These are phyloP conservation scores for Kickxella alabastrina DNA, from an alignment of 192 early-diverging fungal genomes.

Conservation along the genomic window DNA sequence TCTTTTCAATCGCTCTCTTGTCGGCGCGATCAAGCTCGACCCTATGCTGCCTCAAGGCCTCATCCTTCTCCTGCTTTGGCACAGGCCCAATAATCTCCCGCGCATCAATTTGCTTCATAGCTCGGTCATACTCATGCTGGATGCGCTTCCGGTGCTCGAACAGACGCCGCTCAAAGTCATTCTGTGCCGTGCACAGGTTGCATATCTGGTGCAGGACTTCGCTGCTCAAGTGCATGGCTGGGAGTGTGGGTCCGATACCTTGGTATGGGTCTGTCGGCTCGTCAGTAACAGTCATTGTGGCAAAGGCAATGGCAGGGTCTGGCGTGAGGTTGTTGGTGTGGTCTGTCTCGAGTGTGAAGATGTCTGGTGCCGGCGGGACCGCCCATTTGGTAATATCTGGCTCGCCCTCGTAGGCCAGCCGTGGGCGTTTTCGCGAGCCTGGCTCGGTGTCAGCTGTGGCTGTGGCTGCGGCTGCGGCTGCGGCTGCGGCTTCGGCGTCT, in stretches of 20 bases:
- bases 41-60: slow-evolving; percentile 19
- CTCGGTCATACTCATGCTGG: slow-evolving; percentile 23
- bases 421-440: slow-evolving; percentile 12
- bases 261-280: background rate
- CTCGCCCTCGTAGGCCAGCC: slow-evolving; percentile 39
- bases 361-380: slow-evolving; percentile 30
- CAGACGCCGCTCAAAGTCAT: slow-evolving; percentile 40
- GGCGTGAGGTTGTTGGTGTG: background rate
- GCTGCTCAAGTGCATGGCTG: background rate
- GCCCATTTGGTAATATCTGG: slow-evolving; percentile 43
- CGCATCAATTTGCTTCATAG: slow-evolving; percentile 18
- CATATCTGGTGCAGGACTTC: slow-evolving; percentile 14
- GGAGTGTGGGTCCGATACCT: background rate
- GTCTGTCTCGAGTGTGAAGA: background rate
- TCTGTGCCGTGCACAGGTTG: slow-evolving; percentile 21
- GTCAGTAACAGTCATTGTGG: no score
- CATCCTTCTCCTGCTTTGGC: slow-evolving; percentile 19
- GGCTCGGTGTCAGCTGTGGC: slow-evolving; percentile 1
- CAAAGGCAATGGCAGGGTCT: no score
- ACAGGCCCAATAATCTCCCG: slow-evolving; percentile 24
- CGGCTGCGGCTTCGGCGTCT: no score
- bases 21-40: slow-evolving; percentile 29
- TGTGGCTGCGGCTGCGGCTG: no score
- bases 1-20: slow-evolving; percentile 26
- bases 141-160: slow-evolving; percentile 33